Conservation (phyloP, 441 rosid species). For the Adansonia gregorii region DNA sequence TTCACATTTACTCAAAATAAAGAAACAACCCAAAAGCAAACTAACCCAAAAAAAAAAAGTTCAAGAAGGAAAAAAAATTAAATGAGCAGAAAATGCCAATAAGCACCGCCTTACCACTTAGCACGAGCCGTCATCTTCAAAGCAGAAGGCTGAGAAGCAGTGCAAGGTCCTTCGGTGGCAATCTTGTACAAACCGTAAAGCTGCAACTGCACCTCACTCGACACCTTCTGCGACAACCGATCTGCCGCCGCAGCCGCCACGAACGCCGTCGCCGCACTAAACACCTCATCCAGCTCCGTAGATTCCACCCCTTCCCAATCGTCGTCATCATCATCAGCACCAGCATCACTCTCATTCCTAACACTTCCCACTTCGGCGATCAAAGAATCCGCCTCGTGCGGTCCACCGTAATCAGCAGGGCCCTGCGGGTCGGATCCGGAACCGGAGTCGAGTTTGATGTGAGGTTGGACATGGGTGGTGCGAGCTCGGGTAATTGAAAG, state of each 20-base stretch:
- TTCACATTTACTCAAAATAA: not conserved
- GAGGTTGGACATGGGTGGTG: constrained; percentile 12
- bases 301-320: constrained; percentile 97
- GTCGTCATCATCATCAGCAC: constrained; percentile 41
- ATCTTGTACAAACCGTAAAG: constrained; percentile 89
- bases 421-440: constrained; percentile 34
- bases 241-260: constrained; percentile 81
- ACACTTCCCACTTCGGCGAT: constrained; percentile 80
- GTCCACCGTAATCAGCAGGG: constrained; percentile 10
- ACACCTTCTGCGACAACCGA: constrained; percentile 64
- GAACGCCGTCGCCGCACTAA: constrained; percentile 83
- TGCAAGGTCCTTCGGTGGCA: constrained; percentile 95
- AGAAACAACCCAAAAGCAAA: constrained; percentile 4
- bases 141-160: constrained; percentile 81
- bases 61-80: not conserved
- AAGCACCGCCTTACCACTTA: constrained; percentile 61
- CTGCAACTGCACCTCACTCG: constrained; percentile 73
- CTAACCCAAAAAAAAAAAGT: not conserved
- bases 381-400: constrained; percentile 56
- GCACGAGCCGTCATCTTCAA: constrained; percentile 92
- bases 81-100: not conserved
- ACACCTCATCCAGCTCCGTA: constrained; percentile 84
- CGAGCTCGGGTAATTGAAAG: constrained; percentile 57
- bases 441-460: constrained; percentile 22
- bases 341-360: constrained; percentile 51